Evolutionary conservation across 768 basidiomycete species (phyloP).

Genomic region (Dentipellis sp.): DNA sequence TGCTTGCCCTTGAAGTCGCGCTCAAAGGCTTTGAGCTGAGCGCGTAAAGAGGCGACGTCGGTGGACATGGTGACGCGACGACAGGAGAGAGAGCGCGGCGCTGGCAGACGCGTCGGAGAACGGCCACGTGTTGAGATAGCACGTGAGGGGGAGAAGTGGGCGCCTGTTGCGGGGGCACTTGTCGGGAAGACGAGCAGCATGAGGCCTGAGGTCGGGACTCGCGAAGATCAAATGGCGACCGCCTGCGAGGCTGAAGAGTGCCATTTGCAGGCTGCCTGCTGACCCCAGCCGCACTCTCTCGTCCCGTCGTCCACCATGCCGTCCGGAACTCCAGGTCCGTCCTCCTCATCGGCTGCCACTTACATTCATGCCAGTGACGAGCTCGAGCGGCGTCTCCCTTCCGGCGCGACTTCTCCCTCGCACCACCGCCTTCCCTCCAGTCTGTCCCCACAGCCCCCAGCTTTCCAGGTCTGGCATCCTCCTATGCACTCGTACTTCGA

Average conservation of each 20-base stretch:
- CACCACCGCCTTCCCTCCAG: background rate
- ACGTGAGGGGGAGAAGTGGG: slow-evolving; percentile 8
- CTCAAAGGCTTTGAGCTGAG: slow-evolving; percentile 76
- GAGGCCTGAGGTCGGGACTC: too few relatives aligned
- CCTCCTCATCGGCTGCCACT: too few relatives aligned
- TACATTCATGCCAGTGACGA: background rate
- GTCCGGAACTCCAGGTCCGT: background rate
- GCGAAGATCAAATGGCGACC: too few relatives aligned
- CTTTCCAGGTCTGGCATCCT: slow-evolving; percentile 7
- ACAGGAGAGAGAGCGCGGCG: slow-evolving; percentile 3
- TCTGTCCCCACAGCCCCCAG: background rate
- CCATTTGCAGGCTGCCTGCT: background rate
- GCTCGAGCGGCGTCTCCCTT: background rate
- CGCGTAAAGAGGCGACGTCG: slow-evolving; percentile 36
- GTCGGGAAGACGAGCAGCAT: too few relatives aligned
- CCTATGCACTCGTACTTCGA: slow-evolving; percentile 3
- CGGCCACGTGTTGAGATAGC: slow-evolving; percentile 2
- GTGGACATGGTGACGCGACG: slow-evolving; percentile 19
- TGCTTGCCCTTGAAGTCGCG: slow-evolving; percentile 49
- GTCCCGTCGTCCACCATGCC: background rate
- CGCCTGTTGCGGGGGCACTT: background rate
- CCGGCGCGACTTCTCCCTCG: background rate
- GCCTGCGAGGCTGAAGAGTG: too few relatives aligned
- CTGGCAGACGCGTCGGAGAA: background rate
- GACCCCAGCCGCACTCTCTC: background rate